A percentile compares a stretch with the other conserved stretches of the same genome.
phyloP scores from a whole-genome alignment of 2,329 filamentous ascomycete species.

The Colletotrichum tropicicola region DNA sequence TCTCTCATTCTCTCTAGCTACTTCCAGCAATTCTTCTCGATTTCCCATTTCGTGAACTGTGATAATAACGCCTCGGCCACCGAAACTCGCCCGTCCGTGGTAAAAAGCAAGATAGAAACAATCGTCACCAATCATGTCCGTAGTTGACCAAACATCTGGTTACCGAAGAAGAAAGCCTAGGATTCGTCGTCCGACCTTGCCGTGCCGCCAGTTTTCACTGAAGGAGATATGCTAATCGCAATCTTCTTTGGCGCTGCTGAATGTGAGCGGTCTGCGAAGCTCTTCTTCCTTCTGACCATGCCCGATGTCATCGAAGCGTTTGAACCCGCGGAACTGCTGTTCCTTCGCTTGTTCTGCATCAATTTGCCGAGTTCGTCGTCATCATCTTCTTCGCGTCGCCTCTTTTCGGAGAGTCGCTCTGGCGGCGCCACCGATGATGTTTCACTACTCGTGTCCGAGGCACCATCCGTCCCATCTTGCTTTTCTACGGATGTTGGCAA shows the following conservation, averaged over 20 bases:
- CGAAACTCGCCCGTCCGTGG: conserved; percentile 19
- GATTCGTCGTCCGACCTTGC: conserved; percentile 50
- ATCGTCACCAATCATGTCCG: conserved; percentile 20
- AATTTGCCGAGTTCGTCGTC: conserved; percentile 92
- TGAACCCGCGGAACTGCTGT: conserved; percentile 61
- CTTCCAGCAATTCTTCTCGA: conserved; percentile 18
- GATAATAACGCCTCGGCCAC: conserved; percentile 22
- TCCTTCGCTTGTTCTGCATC: conserved; percentile 70
- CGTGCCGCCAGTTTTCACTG: conserved; percentile 50
- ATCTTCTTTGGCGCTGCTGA: conserved; percentile 61
- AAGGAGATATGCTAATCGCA: conserved; percentile 64
- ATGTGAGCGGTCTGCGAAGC: conserved; percentile 51
- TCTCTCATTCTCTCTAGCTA: conserved; percentile 6
- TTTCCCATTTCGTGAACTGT: conserved; percentile 27
- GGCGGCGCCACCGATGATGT: conserved; percentile 60
- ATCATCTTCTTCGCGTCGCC: conserved; percentile 90
- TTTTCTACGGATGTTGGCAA: conserved; percentile 34
- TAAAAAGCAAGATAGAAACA: conserved; percentile 25
- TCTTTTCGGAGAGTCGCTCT: conserved; percentile 87
- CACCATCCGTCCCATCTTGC: conserved; percentile 31
- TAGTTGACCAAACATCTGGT: background rate
- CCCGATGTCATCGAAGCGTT: conserved; percentile 47
- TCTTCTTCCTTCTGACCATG: conserved; percentile 55
- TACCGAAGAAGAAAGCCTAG: conserved; percentile 34
- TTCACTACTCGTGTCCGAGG: conserved; percentile 20